A percentile compares a stretch with the other conserved stretches of the same genome.
phyloP scores from a whole-genome alignment of 306 rosid species.

The apple (Malus domestica) region DNA sequence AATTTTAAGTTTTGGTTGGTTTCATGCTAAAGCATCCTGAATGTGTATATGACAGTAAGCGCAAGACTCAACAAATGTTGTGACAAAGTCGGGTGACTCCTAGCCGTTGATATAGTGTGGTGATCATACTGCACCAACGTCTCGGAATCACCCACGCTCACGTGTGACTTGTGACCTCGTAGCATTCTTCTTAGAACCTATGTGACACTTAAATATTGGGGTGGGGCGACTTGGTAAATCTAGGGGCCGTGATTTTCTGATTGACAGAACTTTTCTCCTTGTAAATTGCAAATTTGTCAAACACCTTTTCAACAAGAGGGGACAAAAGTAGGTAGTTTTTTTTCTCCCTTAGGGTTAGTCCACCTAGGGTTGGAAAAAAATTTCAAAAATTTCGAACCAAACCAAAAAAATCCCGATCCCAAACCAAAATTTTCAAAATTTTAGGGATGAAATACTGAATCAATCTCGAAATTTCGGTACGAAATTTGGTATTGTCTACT shows the following conservation, averaged over 20 bases:
- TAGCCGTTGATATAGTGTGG: neutral
- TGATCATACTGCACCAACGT: no score
- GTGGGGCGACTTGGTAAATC: constrained; percentile 16
- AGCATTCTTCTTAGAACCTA: neutral
- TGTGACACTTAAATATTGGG: neutral
- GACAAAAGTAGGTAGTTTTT: constrained; percentile 39
- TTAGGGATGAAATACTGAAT: no score
- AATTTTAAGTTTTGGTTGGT: neutral
- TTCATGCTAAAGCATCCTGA: neutral
- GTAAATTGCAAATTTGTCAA: constrained; percentile 19
- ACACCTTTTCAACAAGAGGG: constrained; percentile 8
- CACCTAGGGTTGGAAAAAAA: no score
- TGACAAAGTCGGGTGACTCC: neutral
- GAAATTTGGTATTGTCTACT: no score
- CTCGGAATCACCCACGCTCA: neutral
- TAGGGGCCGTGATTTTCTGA: constrained; percentile 8
- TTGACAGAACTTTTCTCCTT: constrained; percentile 7
- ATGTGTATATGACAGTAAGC: no score
- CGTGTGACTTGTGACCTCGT: neutral
- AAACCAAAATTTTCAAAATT: no score
- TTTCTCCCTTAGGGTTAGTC: constrained; percentile 1
- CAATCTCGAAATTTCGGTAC: no score
- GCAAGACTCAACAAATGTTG: neutral
- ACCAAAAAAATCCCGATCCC: no score
- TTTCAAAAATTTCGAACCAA: no score